Percentiles rank a stretch among this genome's conserved stretches.
These are phyloP conservation scores for Schrenkiella parvula DNA, from an alignment of 345 rosid genomes.

Conservation along the genomic window DNA sequence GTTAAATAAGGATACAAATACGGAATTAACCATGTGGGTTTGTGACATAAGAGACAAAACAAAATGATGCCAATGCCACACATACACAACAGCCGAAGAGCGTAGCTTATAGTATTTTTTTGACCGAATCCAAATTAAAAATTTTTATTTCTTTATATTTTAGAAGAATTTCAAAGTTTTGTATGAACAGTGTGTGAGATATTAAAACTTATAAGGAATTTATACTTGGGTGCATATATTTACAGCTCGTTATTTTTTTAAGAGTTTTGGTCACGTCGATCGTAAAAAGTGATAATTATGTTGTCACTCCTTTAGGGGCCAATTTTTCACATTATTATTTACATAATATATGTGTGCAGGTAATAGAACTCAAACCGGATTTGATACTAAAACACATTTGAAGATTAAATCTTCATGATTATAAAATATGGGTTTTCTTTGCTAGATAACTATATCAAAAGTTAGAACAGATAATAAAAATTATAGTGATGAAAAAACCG, in stretches of 20 bases:
- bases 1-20: not conserved
- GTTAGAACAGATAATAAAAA: not conserved
- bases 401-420: not conserved
- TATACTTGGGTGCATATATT: not conserved
- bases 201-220: not conserved
- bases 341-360: not conserved
- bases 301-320: not conserved
- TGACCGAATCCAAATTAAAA: not conserved
- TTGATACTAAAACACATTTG: not conserved
- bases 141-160: no score
- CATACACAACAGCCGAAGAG: not conserved
- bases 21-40: slow-evolving; percentile 27
- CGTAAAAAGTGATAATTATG: not conserved
- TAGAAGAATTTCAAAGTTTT: not conserved
- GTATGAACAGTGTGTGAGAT: not conserved
- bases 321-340: not conserved
- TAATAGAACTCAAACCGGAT: not conserved
- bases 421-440: not conserved
- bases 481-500: not conserved
- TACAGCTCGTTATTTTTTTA: not conserved
- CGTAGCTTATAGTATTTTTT: not conserved
- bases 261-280: not conserved
- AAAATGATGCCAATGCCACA: slow-evolving; percentile 25
- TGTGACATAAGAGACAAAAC: slow-evolving; percentile 26
- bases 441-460: not conserved